Evolutionary conservation across 345 rosid genomes (phyloP).

Genomic region (Viola odorata): DNA sequence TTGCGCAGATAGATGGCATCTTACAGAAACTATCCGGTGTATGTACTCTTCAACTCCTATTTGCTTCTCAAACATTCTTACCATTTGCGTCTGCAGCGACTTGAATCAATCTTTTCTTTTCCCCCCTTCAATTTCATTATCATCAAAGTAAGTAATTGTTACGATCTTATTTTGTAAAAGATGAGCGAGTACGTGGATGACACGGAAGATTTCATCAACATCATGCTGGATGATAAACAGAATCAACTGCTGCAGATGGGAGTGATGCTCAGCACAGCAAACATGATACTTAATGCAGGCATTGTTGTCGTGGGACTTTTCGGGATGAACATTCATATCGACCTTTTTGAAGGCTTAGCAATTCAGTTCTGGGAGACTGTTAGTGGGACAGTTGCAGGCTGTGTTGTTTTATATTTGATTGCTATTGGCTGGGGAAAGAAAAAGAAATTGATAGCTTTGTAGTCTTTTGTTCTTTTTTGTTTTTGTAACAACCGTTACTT

Average conservation of each 20-base stretch:
- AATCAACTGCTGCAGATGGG: slow-evolving; percentile 50
- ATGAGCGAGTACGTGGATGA: slow-evolving; percentile 49
- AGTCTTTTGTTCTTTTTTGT: slow-evolving; percentile 4
- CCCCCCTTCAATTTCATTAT: too few species aligned
- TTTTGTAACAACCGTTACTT: too few species aligned
- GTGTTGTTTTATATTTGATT: slow-evolving; percentile 25
- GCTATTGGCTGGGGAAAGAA: slow-evolving; percentile 45
- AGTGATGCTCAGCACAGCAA: slow-evolving; percentile 41
- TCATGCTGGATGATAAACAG: slow-evolving; percentile 53
- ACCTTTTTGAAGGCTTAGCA: slow-evolving; percentile 24
- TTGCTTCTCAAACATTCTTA: too few species aligned
- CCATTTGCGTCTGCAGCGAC: background rate
- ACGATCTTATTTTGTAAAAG: slow-evolving; percentile 7
- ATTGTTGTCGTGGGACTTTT: slow-evolving; percentile 42
- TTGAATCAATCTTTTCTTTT: background rate
- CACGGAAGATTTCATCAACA: slow-evolving; percentile 55
- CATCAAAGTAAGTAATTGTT: too few species aligned
- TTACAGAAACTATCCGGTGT: slow-evolving; percentile 45
- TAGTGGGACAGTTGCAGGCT: slow-evolving; percentile 26
- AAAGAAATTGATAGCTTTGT: slow-evolving; percentile 30
- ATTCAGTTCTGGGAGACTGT: slow-evolving; percentile 37
- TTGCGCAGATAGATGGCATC: slow-evolving; percentile 47
- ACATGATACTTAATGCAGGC: slow-evolving; percentile 41
- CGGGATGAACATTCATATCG: slow-evolving; percentile 43
- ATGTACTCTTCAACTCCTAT: slow-evolving; percentile 13